Evolutionary conservation across 2,329 filamentous ascomycete species (phyloP), one percentile per base, ranked within the genome.

Genomic region (Fusarium circinatum): DNA sequence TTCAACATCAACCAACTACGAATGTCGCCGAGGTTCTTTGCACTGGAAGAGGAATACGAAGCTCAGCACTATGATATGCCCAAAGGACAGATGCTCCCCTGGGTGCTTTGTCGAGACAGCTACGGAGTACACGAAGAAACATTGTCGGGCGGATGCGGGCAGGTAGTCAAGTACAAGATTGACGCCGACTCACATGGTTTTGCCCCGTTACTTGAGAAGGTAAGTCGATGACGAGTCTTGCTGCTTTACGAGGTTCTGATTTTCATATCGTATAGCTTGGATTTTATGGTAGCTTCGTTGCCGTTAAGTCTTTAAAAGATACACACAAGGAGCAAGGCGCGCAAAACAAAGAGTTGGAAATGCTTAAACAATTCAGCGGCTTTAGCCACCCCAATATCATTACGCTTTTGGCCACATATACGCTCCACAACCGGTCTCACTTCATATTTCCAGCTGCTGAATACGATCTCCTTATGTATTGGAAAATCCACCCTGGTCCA

Each of bases 251-350:
- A 30, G 30, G 1, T 20, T 34, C 30, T 52, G 3, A 52, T 26
- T 14, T 14, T 3, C n/a, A 26, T 34, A 20, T 3, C 13, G 4
- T 8, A 20, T 36, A 52, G 49, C n/a, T 22, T 15, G 49, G 49
- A 3, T 26, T 36, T 6, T 36, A 52, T 36, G 5, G 13, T 22
- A 52, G 30, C n/a, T 52, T 52, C n/a, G 18, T 52, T 6, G 49
- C 30, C 9, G 30, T 36, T n/a, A 52, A 52, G 7, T 52, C 49
- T 52, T 52, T 26, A 30, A 52, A 52, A 52, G 14, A 8, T 1
- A 12, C 13, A 15, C 14, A 3, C 2, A 11, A 3, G 1, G n/a
- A 15, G 6, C 36, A 20, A 11, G 4, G 5, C 30, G 15, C 6
- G 3, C 10, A 30, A 6, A 52, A 20, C 5, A 52, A 36, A 36